These are phyloP conservation scores for Echeveria elegans DNA, from an alignment of 164 flowering plant genomes.

Conservation along the genomic window DNA sequence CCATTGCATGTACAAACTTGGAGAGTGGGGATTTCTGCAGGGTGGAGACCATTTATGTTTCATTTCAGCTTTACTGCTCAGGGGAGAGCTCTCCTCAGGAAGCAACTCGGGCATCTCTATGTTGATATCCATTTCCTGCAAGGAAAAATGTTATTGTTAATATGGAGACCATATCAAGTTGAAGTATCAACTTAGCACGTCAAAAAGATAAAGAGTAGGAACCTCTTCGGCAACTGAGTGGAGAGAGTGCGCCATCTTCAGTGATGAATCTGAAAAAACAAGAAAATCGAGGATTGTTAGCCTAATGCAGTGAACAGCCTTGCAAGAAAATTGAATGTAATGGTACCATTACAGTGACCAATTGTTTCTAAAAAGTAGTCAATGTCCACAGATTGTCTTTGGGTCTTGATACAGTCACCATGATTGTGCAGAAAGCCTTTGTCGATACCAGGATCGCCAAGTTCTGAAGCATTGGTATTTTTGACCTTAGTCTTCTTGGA, in stretches of 20 bases:
- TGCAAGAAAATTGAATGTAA: not conserved
- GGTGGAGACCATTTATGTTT: constrained; percentile 17
- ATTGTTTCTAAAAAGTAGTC: constrained; percentile 29
- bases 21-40: constrained; percentile 16
- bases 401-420: constrained; percentile 43
- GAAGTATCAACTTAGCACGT: not conserved
- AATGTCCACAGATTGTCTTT: constrained; percentile 21
- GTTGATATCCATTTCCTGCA: constrained; percentile 8
- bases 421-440: constrained; percentile 61
- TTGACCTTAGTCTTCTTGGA: constrained; percentile 22
- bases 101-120: constrained; percentile 18
- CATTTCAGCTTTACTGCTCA: not conserved
- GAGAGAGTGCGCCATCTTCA: not conserved
- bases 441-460: constrained; percentile 22
- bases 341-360: constrained; percentile 30
- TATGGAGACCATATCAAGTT: not conserved
- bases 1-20: constrained; percentile 7
- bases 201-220: not conserved
- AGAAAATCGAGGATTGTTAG: not conserved
- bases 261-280: not conserved
- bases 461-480: constrained; percentile 15
- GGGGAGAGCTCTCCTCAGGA: constrained; percentile 9
- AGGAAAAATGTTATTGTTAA: not conserved
- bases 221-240: not conserved
- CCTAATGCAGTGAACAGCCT: not conserved